Conservation (phyloP, 2,329 filamentous ascomycete genomes). For the Aspergillus versicolor region DNA sequence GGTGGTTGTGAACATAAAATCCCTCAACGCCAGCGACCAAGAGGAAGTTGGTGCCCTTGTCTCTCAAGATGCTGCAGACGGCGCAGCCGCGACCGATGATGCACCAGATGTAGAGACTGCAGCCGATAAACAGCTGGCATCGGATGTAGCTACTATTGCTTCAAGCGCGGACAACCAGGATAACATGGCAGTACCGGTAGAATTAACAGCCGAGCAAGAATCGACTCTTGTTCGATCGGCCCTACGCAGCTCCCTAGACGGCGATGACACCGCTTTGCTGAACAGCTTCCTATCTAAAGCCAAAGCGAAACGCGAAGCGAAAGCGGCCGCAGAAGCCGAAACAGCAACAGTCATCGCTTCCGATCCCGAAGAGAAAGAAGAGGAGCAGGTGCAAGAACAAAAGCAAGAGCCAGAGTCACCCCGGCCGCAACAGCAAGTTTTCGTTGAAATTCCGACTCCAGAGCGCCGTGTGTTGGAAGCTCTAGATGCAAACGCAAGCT, state of each 20-base stretch:
- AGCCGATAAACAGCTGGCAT: slow-evolving; percentile 13
- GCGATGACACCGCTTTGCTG: slow-evolving; percentile 41
- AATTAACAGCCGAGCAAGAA: slow-evolving; percentile 32
- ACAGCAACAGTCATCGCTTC: slow-evolving; percentile 17
- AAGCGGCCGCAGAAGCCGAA: slow-evolving; percentile 22
- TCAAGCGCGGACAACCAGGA: not conserved
- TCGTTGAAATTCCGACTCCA: slow-evolving; percentile 27
- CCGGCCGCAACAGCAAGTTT: not conserved
- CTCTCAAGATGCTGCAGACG: not conserved
- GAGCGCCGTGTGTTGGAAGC: slow-evolving; percentile 37
- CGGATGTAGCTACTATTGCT: slow-evolving; percentile 1
- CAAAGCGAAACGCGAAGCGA: slow-evolving; percentile 41
- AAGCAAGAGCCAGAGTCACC: too few relatives aligned
- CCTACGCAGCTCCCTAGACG: slow-evolving; percentile 37
- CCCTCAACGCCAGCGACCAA: slow-evolving; percentile 4
- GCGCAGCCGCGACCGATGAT: slow-evolving; percentile 2
- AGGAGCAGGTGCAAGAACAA: slow-evolving; percentile 10
- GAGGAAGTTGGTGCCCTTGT: not conserved
- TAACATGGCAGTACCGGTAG: slow-evolving; percentile 14
- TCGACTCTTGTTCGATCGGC: slow-evolving; percentile 37
- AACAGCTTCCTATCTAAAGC: slow-evolving; percentile 43
- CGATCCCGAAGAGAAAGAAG: slow-evolving; percentile 19
- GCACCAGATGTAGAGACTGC: slow-evolving; percentile 12
- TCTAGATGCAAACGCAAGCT: slow-evolving; percentile 40
- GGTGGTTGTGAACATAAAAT: slow-evolving; percentile 17